Base-by-base conservation (phyloP, 2,329 filamentous ascomycete genomes). In the Diatrype stigma region DNA sequence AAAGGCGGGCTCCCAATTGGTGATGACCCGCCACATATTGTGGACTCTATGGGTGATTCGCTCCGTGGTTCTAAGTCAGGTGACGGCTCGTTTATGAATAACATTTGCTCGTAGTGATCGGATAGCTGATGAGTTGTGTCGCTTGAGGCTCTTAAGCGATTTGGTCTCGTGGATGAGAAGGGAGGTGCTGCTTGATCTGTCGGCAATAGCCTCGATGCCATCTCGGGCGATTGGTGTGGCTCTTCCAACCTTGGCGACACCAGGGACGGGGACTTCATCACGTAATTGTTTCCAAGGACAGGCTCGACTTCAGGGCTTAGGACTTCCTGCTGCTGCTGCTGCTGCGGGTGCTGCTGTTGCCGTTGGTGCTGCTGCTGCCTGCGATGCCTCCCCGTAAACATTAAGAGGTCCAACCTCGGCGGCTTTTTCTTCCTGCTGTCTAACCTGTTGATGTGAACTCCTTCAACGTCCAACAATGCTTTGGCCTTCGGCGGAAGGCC, bases 91-190 rank as follows among this genome's bases (percentile, higher is more conserved):
- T 77, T 65, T 14, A 73, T 73, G 51, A 79, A 75, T 0, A 78
- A 76, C 70, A 76, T 77, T 56, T 80, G 73, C 61, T 83, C 80
- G 58, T 84, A 82, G 58, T 83, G 78, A 50, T 80, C 70, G 58
- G 83, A 82, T 3, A 84, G 67, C 48, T 75, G 75, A 42, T 78
- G 70, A 16, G 68, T 64, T 2, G 70, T 60, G 59, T 66, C 67
- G 17, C 54, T 62, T 30, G 60, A 60, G 2, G 66, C 65, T 46
- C 54, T 61, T 3, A 65, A 65, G 14, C 51, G 58, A 44, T 64
- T 55, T 42, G 58, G 58, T 26, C 51, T 48, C 47, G 40, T 48
- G 42, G 23, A 19, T 32, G 35, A 35, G 45, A 37, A 45, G 17
- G 17, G 55, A 42, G 21, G 45, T 26, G 47, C 68, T 68, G 17